A percentile compares a stretch with the other conserved stretches of the same genome.
Evolutionary conservation across 148 eudicot genomes (phyloP).

Genomic region (Persicaria tinctoria): DNA sequence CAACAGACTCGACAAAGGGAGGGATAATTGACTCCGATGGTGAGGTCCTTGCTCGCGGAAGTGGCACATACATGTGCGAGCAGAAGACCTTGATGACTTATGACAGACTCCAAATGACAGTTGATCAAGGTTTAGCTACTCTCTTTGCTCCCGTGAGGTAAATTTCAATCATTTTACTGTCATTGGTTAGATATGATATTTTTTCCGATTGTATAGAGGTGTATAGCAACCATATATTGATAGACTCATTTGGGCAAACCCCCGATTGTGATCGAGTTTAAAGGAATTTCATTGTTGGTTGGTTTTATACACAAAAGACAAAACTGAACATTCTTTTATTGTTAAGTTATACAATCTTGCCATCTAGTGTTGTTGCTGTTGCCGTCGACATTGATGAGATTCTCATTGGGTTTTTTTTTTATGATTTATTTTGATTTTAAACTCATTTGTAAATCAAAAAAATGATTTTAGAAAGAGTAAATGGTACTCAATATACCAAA

Average conservation of each 20-base stretch:
- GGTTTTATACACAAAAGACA: no score
- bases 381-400: no score
- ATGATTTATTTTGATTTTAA: no score
- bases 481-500: no score
- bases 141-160: constrained; percentile 44
- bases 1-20: constrained; percentile 41
- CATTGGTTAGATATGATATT: neutral
- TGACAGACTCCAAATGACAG: constrained; percentile 46
- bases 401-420: no score
- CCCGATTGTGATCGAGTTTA: neutral
- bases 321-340: no score
- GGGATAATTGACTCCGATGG: constrained; percentile 95
- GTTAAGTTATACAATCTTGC: no score
- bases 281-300: no score
- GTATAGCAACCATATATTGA: neutral
- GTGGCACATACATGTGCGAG: constrained; percentile 54
- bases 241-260: neutral
- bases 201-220: constrained; percentile 1
- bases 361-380: no score
- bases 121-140: constrained; percentile 85
- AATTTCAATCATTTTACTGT: neutral
- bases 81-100: constrained; percentile 59
- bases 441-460: no score
- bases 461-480: no score
- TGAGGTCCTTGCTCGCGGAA: constrained; percentile 90